These are phyloP conservation scores for Astrephomene gubernaculifera DNA, from an alignment of 139 green algal genomes.

Conservation along the genomic window DNA sequence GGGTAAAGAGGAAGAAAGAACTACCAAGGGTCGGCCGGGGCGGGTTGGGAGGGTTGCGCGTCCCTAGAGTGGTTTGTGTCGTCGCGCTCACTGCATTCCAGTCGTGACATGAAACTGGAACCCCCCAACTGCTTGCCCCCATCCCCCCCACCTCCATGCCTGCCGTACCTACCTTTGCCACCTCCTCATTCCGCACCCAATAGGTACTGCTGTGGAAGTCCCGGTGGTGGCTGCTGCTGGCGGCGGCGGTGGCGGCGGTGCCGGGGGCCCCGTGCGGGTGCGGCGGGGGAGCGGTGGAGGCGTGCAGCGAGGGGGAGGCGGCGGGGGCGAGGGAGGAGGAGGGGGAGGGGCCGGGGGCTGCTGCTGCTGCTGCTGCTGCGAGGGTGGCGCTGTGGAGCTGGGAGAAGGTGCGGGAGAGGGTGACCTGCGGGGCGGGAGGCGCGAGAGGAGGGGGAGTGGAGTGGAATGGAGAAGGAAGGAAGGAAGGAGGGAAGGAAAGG, in stretches of 20 bases:
- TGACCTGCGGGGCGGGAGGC: slow-evolving; percentile 21
- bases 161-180: slow-evolving; percentile 40
- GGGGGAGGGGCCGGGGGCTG: background rate
- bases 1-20: too few species aligned
- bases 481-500: background rate
- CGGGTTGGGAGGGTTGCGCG: too few species aligned
- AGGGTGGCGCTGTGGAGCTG: slow-evolving; percentile 32
- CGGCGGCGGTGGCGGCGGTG: background rate
- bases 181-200: slow-evolving; percentile 58
- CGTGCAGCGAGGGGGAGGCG: background rate
- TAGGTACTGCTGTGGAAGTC: slow-evolving; percentile 46
- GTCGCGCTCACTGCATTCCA: too few species aligned
- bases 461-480: background rate
- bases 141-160: background rate
- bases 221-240: background rate
- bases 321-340: background rate
- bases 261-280: too few species aligned
- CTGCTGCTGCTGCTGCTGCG: background rate
- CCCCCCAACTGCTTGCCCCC: background rate
- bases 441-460: background rate
- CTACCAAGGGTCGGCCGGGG: too few species aligned
- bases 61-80: too few species aligned
- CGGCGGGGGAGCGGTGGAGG: background rate
- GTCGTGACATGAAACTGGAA: too few species aligned
- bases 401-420: slow-evolving; percentile 49